phyloP scores from a whole-genome alignment of 352 stramenopile species.

The Globisporangium alternatum region DNA sequence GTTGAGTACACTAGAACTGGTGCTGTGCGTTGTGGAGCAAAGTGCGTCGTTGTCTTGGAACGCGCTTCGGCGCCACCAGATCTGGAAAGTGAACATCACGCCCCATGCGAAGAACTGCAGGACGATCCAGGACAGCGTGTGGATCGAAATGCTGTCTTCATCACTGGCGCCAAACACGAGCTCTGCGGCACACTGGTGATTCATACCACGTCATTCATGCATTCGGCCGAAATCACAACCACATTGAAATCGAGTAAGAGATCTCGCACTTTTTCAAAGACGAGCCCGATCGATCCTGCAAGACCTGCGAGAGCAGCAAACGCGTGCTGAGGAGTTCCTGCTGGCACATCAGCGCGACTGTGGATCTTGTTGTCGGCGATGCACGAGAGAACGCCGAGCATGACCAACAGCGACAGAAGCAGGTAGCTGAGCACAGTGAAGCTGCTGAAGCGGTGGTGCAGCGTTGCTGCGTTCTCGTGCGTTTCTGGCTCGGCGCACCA shows the following conservation, averaged over 20 bases:
- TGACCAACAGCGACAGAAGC: slow-evolving; percentile 17
- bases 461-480: not conserved
- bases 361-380: slow-evolving; percentile 15
- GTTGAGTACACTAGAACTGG: slow-evolving; percentile 4
- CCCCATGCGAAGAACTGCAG: slow-evolving; percentile 22
- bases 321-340: not conserved
- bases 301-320: slow-evolving; percentile 29
- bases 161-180: not conserved
- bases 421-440: slow-evolving; percentile 14
- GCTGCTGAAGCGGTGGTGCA: slow-evolving; percentile 16
- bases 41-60: slow-evolving; percentile 3
- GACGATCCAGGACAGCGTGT: slow-evolving; percentile 9
- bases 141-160: not conserved
- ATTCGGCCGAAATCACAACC: not conserved
- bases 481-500: not conserved
- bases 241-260: not conserved
- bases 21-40: not conserved
- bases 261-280: slow-evolving; percentile 37
- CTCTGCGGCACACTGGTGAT: slow-evolving; percentile 20
- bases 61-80: slow-evolving; percentile 17
- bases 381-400: slow-evolving; percentile 21
- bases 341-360: not conserved
- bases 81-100: slow-evolving; percentile 16
- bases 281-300: slow-evolving; percentile 22
- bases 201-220: not conserved